A percentile compares a stretch with the other conserved stretches of the same genome.
Conservation (phyloP, 1,139 yeast genomes). For the Kodamaea arcana region DNA sequence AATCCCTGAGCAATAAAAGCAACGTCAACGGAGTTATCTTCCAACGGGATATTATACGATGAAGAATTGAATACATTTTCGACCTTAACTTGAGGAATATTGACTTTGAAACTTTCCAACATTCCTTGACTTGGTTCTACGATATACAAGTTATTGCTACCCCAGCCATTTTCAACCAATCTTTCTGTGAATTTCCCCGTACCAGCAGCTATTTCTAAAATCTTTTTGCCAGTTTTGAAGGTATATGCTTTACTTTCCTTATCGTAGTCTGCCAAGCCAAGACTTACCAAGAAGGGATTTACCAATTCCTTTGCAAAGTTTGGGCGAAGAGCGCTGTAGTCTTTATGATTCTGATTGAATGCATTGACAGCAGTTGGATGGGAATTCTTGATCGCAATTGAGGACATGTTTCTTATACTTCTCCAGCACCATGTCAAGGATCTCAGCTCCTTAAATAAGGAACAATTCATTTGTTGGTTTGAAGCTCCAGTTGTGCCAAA, state of each 20-base stretch:
- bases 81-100: constrained; percentile 43
- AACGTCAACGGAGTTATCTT: constrained; percentile 45
- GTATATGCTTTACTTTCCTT: constrained; percentile 8
- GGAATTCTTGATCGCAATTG: not conserved
- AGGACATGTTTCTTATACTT: not conserved
- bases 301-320: constrained; percentile 48
- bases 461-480: not conserved
- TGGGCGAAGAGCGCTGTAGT: constrained; percentile 57
- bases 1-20: constrained; percentile 63
- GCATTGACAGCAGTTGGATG: constrained; percentile 34
- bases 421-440: not conserved
- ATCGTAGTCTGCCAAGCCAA: constrained; percentile 24
- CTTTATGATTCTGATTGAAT: constrained; percentile 50
- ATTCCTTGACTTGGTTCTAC: constrained; percentile 63
- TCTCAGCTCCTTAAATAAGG: not conserved
- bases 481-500: no score
- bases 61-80: constrained; percentile 32
- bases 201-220: constrained; percentile 61
- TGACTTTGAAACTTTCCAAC: constrained; percentile 44
- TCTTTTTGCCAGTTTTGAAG: constrained; percentile 21
- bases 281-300: constrained; percentile 37
- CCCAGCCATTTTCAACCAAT: constrained; percentile 41
- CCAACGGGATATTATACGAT: constrained; percentile 47
- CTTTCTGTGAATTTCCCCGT: constrained; percentile 62
- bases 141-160: constrained; percentile 28